phyloP scores from a whole-genome alignment of 176 grass and related monocot species.

The Thinopyrum elongatum region DNA sequence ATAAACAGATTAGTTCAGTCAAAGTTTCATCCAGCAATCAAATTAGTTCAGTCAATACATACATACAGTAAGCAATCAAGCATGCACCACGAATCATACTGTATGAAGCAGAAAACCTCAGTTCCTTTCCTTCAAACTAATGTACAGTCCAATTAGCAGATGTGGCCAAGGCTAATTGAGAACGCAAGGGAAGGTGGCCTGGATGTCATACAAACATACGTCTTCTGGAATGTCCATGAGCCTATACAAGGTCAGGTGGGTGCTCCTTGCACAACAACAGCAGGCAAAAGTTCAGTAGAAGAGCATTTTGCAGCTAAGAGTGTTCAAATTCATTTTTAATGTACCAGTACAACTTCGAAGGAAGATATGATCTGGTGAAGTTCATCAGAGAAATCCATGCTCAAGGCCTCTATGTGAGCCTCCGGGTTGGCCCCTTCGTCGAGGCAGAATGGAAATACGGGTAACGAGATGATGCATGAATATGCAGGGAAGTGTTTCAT shows the following conservation, averaged over 20 bases:
- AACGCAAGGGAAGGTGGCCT: constrained; percentile 73
- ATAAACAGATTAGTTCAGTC: background rate
- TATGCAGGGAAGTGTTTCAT: background rate
- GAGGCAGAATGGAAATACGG: constrained; percentile 82
- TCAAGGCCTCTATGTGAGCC: constrained; percentile 71
- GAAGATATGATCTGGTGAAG: constrained; percentile 66
- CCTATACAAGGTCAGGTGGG: constrained; percentile 57
- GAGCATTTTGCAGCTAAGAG: background rate
- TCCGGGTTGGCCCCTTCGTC: constrained; percentile 75
- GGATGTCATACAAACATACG: constrained; percentile 85
- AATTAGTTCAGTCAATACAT: background rate
- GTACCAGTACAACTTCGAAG: constrained; percentile 66
- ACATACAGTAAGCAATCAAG: background rate
- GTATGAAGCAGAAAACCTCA: background rate
- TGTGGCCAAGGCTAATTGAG: constrained; percentile 59
- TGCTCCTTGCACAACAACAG: background rate
- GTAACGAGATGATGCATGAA: constrained; percentile 35
- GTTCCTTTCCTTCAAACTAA: background rate
- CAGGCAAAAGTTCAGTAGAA: background rate
- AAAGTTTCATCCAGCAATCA: background rate
- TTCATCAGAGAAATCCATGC: constrained; percentile 78
- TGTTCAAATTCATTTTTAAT: background rate
- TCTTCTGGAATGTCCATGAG: constrained; percentile 80
- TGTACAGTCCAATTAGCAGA: constrained; percentile 37
- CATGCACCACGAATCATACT: background rate